phyloP scores from a whole-genome alignment of 768 basidiomycete genomes.

The Porphyrellus cyaneotinctus region DNA sequence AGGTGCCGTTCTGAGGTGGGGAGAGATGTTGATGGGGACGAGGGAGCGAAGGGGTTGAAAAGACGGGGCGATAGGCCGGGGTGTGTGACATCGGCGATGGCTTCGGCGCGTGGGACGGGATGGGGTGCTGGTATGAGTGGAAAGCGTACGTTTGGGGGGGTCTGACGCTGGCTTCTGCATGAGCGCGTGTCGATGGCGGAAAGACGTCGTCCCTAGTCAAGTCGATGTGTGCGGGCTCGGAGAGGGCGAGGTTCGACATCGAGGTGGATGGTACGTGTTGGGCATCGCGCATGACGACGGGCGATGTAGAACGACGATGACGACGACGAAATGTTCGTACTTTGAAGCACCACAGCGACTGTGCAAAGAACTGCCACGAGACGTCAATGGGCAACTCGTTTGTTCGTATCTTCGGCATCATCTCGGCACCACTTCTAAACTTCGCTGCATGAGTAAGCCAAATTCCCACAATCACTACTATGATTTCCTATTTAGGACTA shows the following conservation, averaged over 20 bases:
- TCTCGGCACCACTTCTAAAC: constrained; percentile 14
- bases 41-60: constrained; percentile 41
- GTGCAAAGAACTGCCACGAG: constrained; percentile 18
- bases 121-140: constrained; percentile 21
- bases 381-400: constrained; percentile 16
- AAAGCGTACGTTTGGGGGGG: constrained; percentile 30
- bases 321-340: not conserved
- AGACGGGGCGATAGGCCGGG: constrained; percentile 46
- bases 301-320: not conserved
- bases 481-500: constrained; percentile 19
- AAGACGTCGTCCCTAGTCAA: constrained; percentile 64
- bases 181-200: constrained; percentile 26
- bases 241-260: constrained; percentile 34
- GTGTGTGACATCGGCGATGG: constrained; percentile 17
- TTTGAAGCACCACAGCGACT: not conserved
- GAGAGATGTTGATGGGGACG: constrained; percentile 20
- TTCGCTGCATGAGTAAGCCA: constrained; percentile 22
- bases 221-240: constrained; percentile 59
- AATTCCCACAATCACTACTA: constrained; percentile 15
- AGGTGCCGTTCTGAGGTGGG: constrained; percentile 22
- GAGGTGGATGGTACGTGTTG: constrained; percentile 31
- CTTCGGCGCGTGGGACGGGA: constrained; percentile 27
- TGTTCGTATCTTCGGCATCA: constrained; percentile 26
- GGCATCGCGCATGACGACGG: constrained; percentile 26
- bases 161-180: constrained; percentile 39